Evolutionary conservation across 2,329 filamentous ascomycete species (phyloP), one percentile per base, ranked within the genome.

Genomic region (Westerdykella aurantiaca): DNA sequence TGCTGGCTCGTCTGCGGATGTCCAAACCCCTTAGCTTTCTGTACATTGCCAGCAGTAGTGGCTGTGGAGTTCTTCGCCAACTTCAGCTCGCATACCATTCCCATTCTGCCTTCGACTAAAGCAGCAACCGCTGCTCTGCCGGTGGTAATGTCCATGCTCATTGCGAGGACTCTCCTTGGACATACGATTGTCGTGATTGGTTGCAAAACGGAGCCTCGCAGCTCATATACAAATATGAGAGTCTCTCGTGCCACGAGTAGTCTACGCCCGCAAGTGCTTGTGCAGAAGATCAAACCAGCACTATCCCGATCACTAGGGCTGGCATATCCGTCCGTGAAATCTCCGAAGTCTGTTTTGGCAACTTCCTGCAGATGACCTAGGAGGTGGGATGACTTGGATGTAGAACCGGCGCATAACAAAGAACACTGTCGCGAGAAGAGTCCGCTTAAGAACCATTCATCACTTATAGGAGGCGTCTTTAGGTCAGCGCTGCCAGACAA

Each of bases 61-160:
- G 23, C 50, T 50, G 17, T 49, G 53, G 11, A 42, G 51, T 13
- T 21, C 18, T 21, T 21, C 18, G 4, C 18, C 4, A 3, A 21
- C 18, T 21, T 21, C 4, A 66, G 53, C 38, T 84, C 77, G 52
- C 75, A 82, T 1, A 85, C 72, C 57, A 84, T 72, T 4, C 80
- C 81, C 57, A 79, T 71, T 2, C 81, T 74, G 6, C 78, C 79
- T 48, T 79, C 73, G 38, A 85, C 68, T 7, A 85, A 66, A 23
- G 78, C 73, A 13, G 80, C 81, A 41, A 84, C 68, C 6, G 78
- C 72, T 51, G 78, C 72, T 35, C 73, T 70, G 7, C 75, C 68
- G 2, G 71, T 73, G 4, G 76, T 81, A 0, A 78, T 79, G 57
- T 85, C 80, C 73, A 85, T 82, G 48, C 78, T 79, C 52, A 80